Evolutionary conservation across 2,329 filamentous ascomycete species (phyloP), one percentile per base, ranked within the genome.

Genomic region (Diaporthe sp.): DNA sequence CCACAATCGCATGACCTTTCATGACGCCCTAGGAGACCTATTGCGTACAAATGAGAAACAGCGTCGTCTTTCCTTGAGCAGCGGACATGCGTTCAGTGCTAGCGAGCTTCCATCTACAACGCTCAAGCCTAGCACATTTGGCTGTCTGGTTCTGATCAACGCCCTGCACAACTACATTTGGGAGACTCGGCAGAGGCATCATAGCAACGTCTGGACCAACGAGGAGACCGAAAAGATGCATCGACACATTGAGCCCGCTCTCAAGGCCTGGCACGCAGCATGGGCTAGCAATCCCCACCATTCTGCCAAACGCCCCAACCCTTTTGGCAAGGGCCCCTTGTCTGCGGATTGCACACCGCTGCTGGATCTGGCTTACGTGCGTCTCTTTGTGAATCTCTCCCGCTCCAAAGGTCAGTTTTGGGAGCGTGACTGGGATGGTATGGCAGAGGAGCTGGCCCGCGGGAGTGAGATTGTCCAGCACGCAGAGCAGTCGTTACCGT

Each of bases 91-190:
- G 49, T 80, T 84, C 42, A 84, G 86, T 46, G 76, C 86, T 12
- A 86, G 87, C 58, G 89, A 92, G 12, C 80, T 89, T 1, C 85
- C 89, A 1, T 87, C 89, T 78, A 92, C 88, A 72, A 92, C 95
- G 46, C 87, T 97, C 65, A 92, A 91, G 78, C 95, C 95, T 0
- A 98, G 96, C 84, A 96, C 95, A 0, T 98, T 98, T 82, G 97
- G 96, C 12, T 98, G 95, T 82, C 88, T 98, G 42, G 90, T 98
- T 8, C 86, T 99, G 77, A 98, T 98, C 82, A 96, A 98, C 81
- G 96, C 97, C 4, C 88, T 98, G 34, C 97, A 98, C 85, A 98
- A 98, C 79, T 98, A 98, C 83, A 98, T 98, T 59, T 98, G 97
- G 97, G 96, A 98, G 84, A 98, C 96, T 0, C 90, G 96, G 34